These are phyloP conservation scores for Rhizophagus sp. DNA, from an alignment of 192 early-diverging fungal species.

Conservation along the genomic window DNA sequence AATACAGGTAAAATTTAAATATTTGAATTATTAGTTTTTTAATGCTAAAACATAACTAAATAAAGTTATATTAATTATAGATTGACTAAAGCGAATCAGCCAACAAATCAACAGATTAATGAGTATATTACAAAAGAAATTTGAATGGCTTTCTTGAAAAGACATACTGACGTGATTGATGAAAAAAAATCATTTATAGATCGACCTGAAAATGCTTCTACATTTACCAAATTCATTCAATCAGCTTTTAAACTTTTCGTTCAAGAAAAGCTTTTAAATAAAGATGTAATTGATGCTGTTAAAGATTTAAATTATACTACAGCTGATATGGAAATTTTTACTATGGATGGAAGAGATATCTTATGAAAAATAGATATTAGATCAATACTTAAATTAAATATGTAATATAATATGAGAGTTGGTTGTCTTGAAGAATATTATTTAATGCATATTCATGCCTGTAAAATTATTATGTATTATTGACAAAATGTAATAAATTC, in stretches of 20 bases:
- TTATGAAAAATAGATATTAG: neutral
- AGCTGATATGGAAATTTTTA: neutral
- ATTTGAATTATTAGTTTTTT: neutral
- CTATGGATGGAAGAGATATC: neutral
- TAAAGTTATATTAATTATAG: neutral
- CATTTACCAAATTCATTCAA: neutral
- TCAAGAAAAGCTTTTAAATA: neutral
- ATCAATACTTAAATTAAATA: neutral
- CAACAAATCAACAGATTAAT: neutral
- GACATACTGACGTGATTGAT: neutral
- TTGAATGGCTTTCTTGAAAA: neutral
- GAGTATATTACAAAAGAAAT: neutral
- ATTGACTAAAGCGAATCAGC: neutral
- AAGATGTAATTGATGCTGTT: neutral
- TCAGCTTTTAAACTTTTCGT: neutral
- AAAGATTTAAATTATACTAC: neutral
- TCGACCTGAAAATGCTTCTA: neutral
- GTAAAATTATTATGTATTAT: neutral
- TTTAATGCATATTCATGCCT: neutral
- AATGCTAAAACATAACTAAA: neutral
- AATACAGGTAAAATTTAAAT: neutral
- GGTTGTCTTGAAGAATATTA: too few relatives aligned
- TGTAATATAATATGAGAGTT: conserved; percentile 4
- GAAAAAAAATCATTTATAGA: neutral
- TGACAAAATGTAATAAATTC: too few relatives aligned